Evolutionary conservation across 2,329 filamentous ascomycete species (phyloP), one percentile per base, ranked within the genome.

Genomic region (Fusarium sp.): DNA sequence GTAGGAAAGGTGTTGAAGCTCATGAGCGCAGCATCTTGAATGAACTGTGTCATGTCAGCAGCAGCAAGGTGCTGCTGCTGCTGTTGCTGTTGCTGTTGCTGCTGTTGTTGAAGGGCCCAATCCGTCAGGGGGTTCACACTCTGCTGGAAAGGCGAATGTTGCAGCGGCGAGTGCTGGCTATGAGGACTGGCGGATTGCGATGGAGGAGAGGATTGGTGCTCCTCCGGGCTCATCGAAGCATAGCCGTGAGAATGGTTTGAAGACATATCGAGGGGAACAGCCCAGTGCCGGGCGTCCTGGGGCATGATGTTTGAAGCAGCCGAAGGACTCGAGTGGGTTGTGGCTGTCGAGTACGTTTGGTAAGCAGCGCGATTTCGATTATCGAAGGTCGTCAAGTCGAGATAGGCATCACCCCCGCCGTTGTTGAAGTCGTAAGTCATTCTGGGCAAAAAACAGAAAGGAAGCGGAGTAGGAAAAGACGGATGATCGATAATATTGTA

Each of bases 391-490:
- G 58, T 84, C 75, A 89, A 81, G 76, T 89, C 87, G 76, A 90
- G 76, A 75, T 90, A 83, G 76, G 82, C 85, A 78, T 89, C 86
- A 78, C 83, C 84, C 76, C 79, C 77, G 79, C 82, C 83, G 76
- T 82, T 81, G 76, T 85, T 85, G 81, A 87, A 90, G 76, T 89
- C 85, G 82, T 86, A 84, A 80, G 83, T 85, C 87, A 83, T 82
- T 75, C 76, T 82, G 77, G 73, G 71, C 72, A 75, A 73, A 73
- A 76, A 69, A 67, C 70, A 75, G 72, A 72, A 74, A 70, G 74
- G 70, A 67, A 76, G 72, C 75, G 73, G 72, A 73, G 71, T 64
- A 70, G 36, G 70, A 70, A 71, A 37, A 69, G 48, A 71, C 72
- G 75, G 60, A 67, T 63, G 63, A 67, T 62, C 74, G 71, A 69